A percentile compares a stretch with the other conserved stretches of the same genome.
These are phyloP conservation scores for Aegilops tauschii DNA, from an alignment of 176 grass and related monocot species.

Conservation along the genomic window DNA sequence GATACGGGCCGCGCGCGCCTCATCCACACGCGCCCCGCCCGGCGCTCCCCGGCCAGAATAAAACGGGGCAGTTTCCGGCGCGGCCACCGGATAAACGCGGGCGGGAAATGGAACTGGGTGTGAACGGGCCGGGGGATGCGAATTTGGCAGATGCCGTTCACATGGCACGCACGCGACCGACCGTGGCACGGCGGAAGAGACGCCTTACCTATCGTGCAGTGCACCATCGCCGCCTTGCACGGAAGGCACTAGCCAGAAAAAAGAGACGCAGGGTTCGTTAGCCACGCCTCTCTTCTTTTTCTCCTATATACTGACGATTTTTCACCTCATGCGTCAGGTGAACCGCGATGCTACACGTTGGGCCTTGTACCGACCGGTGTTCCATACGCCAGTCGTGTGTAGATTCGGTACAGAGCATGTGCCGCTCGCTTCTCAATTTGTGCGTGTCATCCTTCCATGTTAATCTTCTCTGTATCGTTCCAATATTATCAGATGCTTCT, in stretches of 20 bases:
- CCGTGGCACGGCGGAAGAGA: not conserved
- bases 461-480: too few relatives aligned
- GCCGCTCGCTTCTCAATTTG: not conserved
- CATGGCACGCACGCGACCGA: not conserved
- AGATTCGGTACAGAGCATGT: not conserved
- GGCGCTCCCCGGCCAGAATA: conserved; percentile 32
- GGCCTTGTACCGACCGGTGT: too few relatives aligned
- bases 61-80: not conserved
- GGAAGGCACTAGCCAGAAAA: not conserved
- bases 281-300: not conserved
- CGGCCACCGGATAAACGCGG: not conserved
- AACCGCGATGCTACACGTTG: not conserved
- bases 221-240: not conserved
- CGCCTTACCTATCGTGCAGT: not conserved
- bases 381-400: too few relatives aligned
- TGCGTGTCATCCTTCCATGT: too few relatives aligned
- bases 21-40: conserved; percentile 33
- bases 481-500: not conserved
- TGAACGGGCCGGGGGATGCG: conserved; percentile 17
- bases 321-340: not conserved
- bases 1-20: not conserved
- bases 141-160: conserved; percentile 43
- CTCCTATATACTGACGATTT: not conserved
- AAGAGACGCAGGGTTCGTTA: not conserved
- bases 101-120: not conserved